phyloP scores from a whole-genome alignment of 331 rosid genomes.

The Acacia concinna region DNA sequence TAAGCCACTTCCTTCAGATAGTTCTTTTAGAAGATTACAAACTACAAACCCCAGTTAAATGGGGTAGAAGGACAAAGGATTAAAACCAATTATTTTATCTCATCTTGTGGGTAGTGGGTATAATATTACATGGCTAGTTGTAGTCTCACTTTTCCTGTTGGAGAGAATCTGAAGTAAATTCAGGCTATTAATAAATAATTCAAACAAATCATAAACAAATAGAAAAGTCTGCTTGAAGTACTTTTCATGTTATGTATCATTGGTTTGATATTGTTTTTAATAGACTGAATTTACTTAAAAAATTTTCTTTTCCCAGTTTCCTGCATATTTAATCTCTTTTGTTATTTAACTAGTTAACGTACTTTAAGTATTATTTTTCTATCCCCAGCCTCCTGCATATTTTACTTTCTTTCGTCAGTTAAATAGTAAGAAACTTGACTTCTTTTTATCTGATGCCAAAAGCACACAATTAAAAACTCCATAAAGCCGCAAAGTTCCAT shows the following conservation, averaged over 20 bases:
- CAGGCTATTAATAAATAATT: not conserved
- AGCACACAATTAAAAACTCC: conserved; percentile 1
- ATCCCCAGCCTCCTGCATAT: not conserved
- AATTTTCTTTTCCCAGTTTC: not conserved
- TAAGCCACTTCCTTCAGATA: not conserved
- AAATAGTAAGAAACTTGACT: not conserved
- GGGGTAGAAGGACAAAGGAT: not conserved
- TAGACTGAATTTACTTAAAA: not conserved
- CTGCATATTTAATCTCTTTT: not conserved
- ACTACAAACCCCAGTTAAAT: not conserved
- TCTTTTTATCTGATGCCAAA: conserved; percentile 1
- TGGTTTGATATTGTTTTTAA: not conserved
- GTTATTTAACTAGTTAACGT: not conserved
- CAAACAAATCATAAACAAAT: not conserved
- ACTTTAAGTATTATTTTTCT: not conserved
- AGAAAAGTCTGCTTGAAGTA: not conserved
- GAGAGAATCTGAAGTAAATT: not conserved
- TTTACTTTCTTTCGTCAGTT: not conserved
- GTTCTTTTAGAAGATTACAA: not conserved
- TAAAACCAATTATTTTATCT: not conserved
- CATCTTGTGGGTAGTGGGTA: not conserved
- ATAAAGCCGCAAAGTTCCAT: not conserved
- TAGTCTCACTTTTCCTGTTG: not conserved
- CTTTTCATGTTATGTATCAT: not conserved
- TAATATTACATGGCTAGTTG: conserved; percentile 8